These are phyloP conservation scores for Phaffia rhodozyma DNA, from an alignment of 1,284 basidiomycete genomes.

Conservation along the genomic window DNA sequence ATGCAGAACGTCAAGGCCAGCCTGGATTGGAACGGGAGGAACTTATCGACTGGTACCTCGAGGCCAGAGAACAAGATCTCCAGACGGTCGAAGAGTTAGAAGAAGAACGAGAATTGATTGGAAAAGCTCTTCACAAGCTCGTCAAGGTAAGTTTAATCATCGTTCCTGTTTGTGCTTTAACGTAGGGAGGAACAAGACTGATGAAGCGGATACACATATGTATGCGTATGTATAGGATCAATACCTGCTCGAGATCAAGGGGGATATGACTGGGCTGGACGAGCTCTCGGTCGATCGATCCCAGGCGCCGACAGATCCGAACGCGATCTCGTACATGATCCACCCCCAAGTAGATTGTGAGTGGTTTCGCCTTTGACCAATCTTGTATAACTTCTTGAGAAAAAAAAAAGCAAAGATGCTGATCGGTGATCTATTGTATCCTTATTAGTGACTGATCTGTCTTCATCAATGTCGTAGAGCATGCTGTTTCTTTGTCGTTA, in stretches of 20 bases:
- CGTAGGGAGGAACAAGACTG: not conserved
- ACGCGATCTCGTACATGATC: constrained; percentile 65
- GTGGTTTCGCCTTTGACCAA: constrained; percentile 1
- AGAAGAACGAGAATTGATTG: constrained; percentile 77
- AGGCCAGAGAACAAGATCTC: constrained; percentile 71
- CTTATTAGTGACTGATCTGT: constrained; percentile 19
- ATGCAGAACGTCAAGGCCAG: constrained; percentile 62
- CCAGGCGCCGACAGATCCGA: constrained; percentile 40
- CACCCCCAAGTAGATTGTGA: constrained; percentile 68
- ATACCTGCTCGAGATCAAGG: constrained; percentile 68
- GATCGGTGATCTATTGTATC: constrained; percentile 12
- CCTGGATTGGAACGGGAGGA: constrained; percentile 75
- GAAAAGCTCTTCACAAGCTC: constrained; percentile 76
- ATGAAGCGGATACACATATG: not conserved
- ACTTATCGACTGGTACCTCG: constrained; percentile 92
- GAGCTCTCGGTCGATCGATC: constrained; percentile 42
- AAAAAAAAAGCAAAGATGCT: not conserved
- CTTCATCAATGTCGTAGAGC: constrained; percentile 5
- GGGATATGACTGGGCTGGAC: constrained; percentile 60
- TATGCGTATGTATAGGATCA: constrained; percentile 49
- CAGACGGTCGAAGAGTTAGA: constrained; percentile 81
- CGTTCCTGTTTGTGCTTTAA: not conserved
- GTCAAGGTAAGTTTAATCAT: constrained; percentile 55
- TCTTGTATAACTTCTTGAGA: not conserved
- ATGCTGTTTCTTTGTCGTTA: not conserved